Conservation (phyloP, 768 basidiomycete species). For the Pleurotus sapidus region DNA sequence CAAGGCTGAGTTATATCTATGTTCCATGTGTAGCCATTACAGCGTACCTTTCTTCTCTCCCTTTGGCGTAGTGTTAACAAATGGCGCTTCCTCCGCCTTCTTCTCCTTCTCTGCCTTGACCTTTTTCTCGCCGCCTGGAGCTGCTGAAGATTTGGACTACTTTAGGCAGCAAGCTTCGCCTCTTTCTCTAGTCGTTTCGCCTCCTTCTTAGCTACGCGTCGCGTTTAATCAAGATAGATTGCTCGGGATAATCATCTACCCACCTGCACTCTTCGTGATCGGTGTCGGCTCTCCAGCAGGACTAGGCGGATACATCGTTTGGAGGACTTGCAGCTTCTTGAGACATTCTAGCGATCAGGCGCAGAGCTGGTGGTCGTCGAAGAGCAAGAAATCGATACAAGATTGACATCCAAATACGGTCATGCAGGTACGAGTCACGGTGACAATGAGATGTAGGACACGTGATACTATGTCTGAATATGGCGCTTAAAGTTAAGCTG, state of each 20-base stretch:
- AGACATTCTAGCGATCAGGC: conserved; percentile 2
- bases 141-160: conserved; percentile 44
- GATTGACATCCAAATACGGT: conserved; percentile 6
- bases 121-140: conserved; percentile 57
- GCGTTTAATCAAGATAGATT: neutral
- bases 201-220: conserved; percentile 70
- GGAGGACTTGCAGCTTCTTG: neutral
- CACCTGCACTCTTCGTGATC: conserved; percentile 40
- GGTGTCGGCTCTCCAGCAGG: neutral
- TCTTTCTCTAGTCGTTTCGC: conserved; percentile 80
- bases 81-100: conserved; percentile 66
- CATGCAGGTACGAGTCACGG: neutral
- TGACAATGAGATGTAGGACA: neutral
- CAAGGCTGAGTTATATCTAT: neutral
- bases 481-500: too few relatives aligned
- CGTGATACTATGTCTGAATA: too few relatives aligned
- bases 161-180: conserved; percentile 74
- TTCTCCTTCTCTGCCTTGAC: conserved; percentile 72
- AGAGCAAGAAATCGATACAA: conserved; percentile 7
- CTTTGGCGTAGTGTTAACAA: conserved; percentile 84
- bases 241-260: conserved; percentile 6
- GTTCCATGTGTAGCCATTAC: too few relatives aligned
- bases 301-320: neutral
- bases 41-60: conserved; percentile 91
- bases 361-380: conserved; percentile 1